phyloP scores from a whole-genome alignment of 2,329 filamentous ascomycete species.

The Colletotrichum graminicola region DNA sequence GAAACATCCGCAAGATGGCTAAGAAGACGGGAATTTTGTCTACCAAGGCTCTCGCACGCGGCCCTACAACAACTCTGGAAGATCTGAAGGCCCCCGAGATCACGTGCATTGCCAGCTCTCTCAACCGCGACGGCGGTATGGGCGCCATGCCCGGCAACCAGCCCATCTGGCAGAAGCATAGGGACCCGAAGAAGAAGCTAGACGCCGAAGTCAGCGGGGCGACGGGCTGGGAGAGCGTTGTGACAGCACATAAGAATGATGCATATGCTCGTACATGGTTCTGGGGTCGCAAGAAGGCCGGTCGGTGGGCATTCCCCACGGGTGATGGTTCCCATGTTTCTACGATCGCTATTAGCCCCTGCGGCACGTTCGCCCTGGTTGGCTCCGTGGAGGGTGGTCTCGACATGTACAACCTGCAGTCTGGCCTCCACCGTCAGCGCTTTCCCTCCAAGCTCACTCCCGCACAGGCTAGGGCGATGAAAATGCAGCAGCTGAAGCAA shows the following conservation, averaged over 20 bases:
- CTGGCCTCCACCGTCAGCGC: conserved; percentile 86
- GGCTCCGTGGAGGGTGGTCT: conserved; percentile 87
- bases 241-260: conserved; percentile 92
- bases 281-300: conserved; percentile 94
- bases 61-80: conserved; percentile 74
- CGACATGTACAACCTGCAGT: conserved; percentile 98
- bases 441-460: conserved; percentile 86
- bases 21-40: conserved; percentile 85
- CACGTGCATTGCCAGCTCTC: conserved; percentile 88
- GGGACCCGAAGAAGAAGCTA: conserved; percentile 69
- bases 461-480: conserved; percentile 81
- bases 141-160: conserved; percentile 84
- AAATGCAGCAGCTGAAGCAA: conserved; percentile 72
- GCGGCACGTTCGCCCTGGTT: conserved; percentile 92
- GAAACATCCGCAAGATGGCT: conserved; percentile 86
- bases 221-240: conserved; percentile 97
- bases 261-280: conserved; percentile 94
- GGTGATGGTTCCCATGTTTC: conserved; percentile 85
- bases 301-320: conserved; percentile 92
- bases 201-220: conserved; percentile 80
- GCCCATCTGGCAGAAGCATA: conserved; percentile 85
- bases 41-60: conserved; percentile 66
- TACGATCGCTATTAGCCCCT: conserved; percentile 89
- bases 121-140: conserved; percentile 96
- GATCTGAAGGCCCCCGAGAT: conserved; percentile 91